phyloP scores from a whole-genome alignment of 1,284 basidiomycete species.

The Quambalaria eucalypti region DNA sequence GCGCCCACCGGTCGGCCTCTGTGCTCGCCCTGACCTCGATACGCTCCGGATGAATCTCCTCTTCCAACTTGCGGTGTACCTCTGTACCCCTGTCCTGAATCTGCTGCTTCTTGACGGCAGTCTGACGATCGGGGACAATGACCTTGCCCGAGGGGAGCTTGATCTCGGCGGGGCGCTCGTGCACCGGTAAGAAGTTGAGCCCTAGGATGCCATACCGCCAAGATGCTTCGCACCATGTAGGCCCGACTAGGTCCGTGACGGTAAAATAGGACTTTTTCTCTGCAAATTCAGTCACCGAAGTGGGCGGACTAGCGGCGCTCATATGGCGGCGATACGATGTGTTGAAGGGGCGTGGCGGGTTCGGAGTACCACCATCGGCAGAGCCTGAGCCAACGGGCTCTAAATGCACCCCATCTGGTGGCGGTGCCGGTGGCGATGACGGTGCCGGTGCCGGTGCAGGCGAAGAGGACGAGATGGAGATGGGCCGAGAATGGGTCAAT shows the following conservation, averaged over 20 bases:
- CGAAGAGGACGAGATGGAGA: too few relatives aligned
- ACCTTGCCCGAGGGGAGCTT: slow-evolving; percentile 22
- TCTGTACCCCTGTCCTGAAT: slow-evolving; percentile 13
- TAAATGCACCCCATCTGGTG: too few relatives aligned
- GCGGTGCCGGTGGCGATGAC: too few relatives aligned
- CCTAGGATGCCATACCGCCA: slow-evolving; percentile 32
- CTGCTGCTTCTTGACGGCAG: slow-evolving; percentile 18
- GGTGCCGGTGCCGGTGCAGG: too few relatives aligned
- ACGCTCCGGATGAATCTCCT: slow-evolving; percentile 60
- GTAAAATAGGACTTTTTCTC: slow-evolving; percentile 14
- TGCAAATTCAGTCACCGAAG: too few relatives aligned
- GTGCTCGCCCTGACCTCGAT: slow-evolving; percentile 53
- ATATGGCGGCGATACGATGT: too few relatives aligned
- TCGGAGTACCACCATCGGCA: too few relatives aligned
- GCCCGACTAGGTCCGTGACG: slow-evolving; percentile 39
- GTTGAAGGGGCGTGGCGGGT: too few relatives aligned
- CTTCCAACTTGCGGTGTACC: slow-evolving; percentile 74
- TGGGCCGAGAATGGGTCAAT: too few relatives aligned
- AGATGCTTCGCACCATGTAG: slow-evolving; percentile 40
- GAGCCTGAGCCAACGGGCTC: too few relatives aligned
- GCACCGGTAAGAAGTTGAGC: slow-evolving; percentile 24
- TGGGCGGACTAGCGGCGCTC: too few relatives aligned
- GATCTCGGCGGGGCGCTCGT: slow-evolving; percentile 23
- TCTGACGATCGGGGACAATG: slow-evolving; percentile 12
- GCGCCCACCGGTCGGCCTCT: slow-evolving; percentile 63